phyloP scores from a whole-genome alignment of 2,329 filamentous ascomycete genomes.

The Venturia carpophila region DNA sequence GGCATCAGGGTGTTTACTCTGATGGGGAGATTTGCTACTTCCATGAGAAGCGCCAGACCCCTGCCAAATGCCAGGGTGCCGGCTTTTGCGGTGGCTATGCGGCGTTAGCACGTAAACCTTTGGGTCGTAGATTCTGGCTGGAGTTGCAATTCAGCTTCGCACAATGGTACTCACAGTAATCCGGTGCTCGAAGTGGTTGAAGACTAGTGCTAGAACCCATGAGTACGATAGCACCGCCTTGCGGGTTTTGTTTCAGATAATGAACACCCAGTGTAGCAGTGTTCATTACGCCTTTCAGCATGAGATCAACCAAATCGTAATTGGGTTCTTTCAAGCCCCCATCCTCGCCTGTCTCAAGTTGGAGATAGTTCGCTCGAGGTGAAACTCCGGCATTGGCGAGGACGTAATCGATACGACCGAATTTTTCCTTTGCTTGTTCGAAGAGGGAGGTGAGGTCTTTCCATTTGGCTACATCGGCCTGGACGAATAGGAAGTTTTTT shows the following conservation, averaged over 20 bases:
- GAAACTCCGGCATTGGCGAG: constrained; percentile 50
- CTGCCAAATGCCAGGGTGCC: not conserved
- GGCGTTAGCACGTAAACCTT: not conserved
- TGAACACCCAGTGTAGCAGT: constrained; percentile 31
- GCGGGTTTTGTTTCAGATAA: constrained; percentile 42
- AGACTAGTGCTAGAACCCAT: constrained; percentile 45
- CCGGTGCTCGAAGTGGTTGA: constrained; percentile 43
- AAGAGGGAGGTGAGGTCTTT: constrained; percentile 45
- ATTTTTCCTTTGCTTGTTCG: constrained; percentile 38
- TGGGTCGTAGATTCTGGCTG: constrained; percentile 29
- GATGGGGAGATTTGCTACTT: constrained; percentile 36
- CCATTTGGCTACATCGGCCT: constrained; percentile 46
- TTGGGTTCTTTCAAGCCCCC: constrained; percentile 43
- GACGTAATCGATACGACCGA: constrained; percentile 40
- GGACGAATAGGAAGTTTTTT: constrained; percentile 34
- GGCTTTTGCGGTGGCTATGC: not conserved
- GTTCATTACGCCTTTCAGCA: constrained; percentile 37
- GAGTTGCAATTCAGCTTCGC: constrained; percentile 21
- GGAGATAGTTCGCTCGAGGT: constrained; percentile 41
- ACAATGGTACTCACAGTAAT: constrained; percentile 38
- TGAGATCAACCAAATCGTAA: constrained; percentile 41
- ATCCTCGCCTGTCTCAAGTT: constrained; percentile 41
- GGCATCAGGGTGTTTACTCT: constrained; percentile 51
- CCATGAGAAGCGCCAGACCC: constrained; percentile 34
- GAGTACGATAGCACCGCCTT: constrained; percentile 48